These are phyloP conservation scores for Ceriops tagal DNA, from an alignment of 345 rosid species.

Conservation along the genomic window DNA sequence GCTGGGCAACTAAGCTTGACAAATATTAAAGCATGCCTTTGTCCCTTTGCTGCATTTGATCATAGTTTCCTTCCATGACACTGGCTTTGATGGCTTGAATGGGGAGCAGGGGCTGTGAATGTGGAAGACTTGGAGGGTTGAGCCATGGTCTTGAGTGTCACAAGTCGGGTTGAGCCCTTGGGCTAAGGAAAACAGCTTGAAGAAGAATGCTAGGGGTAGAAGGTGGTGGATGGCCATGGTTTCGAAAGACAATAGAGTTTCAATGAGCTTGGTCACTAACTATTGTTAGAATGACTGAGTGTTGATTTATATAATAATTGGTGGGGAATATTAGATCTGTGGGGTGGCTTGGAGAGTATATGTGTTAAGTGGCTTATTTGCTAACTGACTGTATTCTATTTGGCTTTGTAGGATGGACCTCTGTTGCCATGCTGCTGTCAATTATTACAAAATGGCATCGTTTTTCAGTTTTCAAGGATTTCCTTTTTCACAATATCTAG, in stretches of 20 bases:
- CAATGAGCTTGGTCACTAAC: conserved; percentile 1
- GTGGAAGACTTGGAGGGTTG: conserved; percentile 74
- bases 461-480: neutral
- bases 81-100: conserved; percentile 42
- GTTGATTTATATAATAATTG: conserved; percentile 17
- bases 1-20: conserved; percentile 64
- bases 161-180: conserved; percentile 52
- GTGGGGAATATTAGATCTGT: conserved; percentile 7
- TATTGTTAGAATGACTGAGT: neutral
- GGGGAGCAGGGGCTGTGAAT: too few relatives aligned
- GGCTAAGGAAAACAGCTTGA: conserved; percentile 28
- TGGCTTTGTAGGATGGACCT: conserved; percentile 25
- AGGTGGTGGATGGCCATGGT: conserved; percentile 33
- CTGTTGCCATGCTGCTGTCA: conserved; percentile 3
- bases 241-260: neutral
- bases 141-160: too few relatives aligned
- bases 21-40: conserved; percentile 59
- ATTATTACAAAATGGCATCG: conserved; percentile 3
- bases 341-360: conserved; percentile 16
- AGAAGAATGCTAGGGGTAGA: conserved; percentile 20
- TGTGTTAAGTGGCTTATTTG: neutral
- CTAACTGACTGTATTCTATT: too few relatives aligned
- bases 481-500: neutral
- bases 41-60: conserved; percentile 64
- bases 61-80: conserved; percentile 76